phyloP scores from a whole-genome alignment of 2,329 filamentous ascomycete species.

The Colletotrichum ledebouriae region DNA sequence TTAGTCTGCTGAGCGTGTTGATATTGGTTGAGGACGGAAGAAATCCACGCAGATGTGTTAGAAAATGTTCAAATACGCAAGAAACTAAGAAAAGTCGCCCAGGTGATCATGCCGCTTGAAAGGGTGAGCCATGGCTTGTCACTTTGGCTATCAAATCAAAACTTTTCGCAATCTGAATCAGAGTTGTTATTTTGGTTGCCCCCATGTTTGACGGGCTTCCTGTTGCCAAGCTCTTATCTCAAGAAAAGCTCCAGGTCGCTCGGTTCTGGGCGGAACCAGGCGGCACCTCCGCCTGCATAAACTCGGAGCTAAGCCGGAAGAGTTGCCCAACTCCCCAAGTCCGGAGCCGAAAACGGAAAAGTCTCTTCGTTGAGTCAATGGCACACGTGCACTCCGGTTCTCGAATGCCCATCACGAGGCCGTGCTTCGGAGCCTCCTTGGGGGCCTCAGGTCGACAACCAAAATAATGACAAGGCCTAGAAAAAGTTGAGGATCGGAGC shows the following conservation, averaged over 20 bases:
- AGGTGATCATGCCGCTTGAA: background rate
- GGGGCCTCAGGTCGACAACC: background rate
- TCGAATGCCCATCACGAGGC: background rate
- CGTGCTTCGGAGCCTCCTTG: background rate
- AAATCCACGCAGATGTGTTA: too few species aligned
- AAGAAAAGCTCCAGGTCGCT: too few species aligned
- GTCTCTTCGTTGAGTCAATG: background rate
- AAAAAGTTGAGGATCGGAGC: background rate
- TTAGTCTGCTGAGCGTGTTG: constrained; percentile 3
- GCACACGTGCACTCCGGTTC: background rate
- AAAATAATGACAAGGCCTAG: constrained; percentile 1
- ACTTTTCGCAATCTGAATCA: constrained; percentile 15
- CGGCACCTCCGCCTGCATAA: too few species aligned
- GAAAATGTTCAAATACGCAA: too few species aligned
- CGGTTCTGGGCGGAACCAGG: too few species aligned
- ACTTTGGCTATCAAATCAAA: constrained; percentile 5
- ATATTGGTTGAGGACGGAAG: background rate
- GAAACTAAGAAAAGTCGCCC: background rate
- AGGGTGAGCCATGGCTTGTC: background rate
- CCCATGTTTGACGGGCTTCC: too few species aligned
- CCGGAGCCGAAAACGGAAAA: background rate
- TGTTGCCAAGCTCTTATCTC: too few species aligned
- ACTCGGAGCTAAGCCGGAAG: background rate
- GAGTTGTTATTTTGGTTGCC: background rate
- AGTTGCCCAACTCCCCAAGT: background rate